phyloP scores from a whole-genome alignment of 306 rosid genomes.

The Myrica gale region DNA sequence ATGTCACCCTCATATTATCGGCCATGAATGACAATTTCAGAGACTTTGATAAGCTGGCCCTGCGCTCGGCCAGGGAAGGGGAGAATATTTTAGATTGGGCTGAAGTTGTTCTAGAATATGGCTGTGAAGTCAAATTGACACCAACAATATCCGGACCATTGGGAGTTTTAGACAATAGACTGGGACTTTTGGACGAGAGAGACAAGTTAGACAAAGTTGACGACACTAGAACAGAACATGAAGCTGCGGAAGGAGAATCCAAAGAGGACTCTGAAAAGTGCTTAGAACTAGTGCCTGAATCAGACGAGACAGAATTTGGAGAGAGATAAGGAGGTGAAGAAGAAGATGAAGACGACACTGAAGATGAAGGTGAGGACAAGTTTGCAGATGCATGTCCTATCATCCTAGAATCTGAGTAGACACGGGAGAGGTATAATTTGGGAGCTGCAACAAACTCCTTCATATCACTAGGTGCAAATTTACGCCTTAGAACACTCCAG shows the following conservation, averaged over 20 bases:
- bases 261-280: constrained; percentile 60
- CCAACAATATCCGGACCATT: constrained; percentile 42
- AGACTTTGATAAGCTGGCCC: constrained; percentile 76
- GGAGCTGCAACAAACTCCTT: constrained; percentile 82
- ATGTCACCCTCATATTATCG: constrained; percentile 41
- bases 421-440: constrained; percentile 62
- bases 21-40: constrained; percentile 64
- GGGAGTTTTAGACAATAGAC: constrained; percentile 42
- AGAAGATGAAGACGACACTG: constrained; percentile 38
- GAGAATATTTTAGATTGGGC: constrained; percentile 56
- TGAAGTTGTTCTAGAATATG: constrained; percentile 44
- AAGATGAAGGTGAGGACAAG: constrained; percentile 51
- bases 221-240: constrained; percentile 40
- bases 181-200: constrained; percentile 30
- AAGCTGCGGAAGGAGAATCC: constrained; percentile 66
- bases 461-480: constrained; percentile 59
- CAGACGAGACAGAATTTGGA: constrained; percentile 83
- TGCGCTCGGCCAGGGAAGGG: constrained; percentile 83
- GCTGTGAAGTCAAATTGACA: constrained; percentile 39
- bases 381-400: constrained; percentile 53
- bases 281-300: constrained; percentile 63
- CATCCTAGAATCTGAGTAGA: constrained; percentile 79
- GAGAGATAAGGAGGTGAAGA: constrained; percentile 67
- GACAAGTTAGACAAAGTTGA: constrained; percentile 57
- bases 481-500: constrained; percentile 87